phyloP scores from a whole-genome alignment of 2,329 filamentous ascomycete genomes.

The Colletotrichum brevisporum region DNA sequence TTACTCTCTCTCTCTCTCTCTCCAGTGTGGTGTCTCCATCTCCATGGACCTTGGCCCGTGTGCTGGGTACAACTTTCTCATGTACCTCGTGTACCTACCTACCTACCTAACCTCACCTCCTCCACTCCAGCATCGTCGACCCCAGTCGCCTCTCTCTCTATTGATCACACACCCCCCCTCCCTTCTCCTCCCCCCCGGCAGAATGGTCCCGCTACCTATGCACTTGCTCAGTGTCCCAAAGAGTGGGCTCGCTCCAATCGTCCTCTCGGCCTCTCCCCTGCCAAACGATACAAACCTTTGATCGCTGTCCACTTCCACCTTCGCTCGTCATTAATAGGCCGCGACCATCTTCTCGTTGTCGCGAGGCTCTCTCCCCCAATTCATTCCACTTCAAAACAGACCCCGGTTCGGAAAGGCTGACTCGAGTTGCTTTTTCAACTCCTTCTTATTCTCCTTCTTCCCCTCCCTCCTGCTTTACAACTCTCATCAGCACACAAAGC shows the following conservation, averaged over 20 bases:
- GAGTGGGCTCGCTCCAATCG: constrained; percentile 32
- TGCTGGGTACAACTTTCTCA: constrained; percentile 25
- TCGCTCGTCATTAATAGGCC: constrained; percentile 41
- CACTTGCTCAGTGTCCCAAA: constrained; percentile 19
- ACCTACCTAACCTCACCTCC: too few species aligned
- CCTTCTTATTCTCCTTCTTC: constrained; percentile 25
- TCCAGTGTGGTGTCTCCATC: too few species aligned
- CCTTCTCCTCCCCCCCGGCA: too few species aligned
- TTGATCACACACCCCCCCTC: not conserved
- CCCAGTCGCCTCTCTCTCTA: constrained; percentile 21
- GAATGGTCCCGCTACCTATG: constrained; percentile 21
- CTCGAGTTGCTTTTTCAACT: constrained; percentile 23
- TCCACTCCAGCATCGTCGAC: constrained; percentile 9
- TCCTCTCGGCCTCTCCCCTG: constrained; percentile 27
- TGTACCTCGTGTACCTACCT: constrained; percentile 34
- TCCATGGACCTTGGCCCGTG: constrained; percentile 23
- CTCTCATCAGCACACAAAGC: not conserved
- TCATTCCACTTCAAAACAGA: constrained; percentile 43
- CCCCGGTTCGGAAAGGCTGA: constrained; percentile 49
- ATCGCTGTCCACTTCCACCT: constrained; percentile 36
- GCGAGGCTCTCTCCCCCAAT: constrained; percentile 36
- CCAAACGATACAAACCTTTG: constrained; percentile 28
- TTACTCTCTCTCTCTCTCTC: not conserved
- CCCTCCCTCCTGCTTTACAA: not conserved
- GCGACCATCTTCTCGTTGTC: constrained; percentile 32